These are phyloP conservation scores for Fonsecaea multimorphosa DNA, from an alignment of 2,329 filamentous ascomycete genomes.

Conservation along the genomic window DNA sequence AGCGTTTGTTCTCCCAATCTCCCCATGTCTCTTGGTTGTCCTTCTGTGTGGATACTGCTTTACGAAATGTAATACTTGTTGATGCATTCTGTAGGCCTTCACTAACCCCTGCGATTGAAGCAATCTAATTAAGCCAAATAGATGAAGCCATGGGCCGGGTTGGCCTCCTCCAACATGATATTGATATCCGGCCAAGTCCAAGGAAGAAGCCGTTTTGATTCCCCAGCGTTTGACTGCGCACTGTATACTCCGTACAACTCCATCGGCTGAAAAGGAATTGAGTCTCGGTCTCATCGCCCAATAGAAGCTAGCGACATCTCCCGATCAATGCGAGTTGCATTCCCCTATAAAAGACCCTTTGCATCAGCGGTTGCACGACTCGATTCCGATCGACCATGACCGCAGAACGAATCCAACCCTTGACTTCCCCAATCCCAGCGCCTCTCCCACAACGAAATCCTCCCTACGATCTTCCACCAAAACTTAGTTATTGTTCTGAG, in stretches of 20 bases:
- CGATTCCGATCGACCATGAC: background rate
- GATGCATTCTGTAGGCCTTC: background rate
- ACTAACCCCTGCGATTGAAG: no score
- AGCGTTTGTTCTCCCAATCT: no score
- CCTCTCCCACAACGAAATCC: background rate
- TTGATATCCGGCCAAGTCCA: background rate
- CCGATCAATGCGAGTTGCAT: background rate
- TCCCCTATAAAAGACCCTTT: background rate
- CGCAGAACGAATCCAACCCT: background rate
- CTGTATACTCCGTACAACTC: background rate
- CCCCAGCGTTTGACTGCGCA: background rate
- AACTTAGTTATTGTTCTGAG: conserved; percentile 82
- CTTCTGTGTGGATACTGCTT: no score
- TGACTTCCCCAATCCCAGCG: background rate
- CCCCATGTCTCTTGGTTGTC: no score
- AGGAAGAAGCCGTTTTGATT: background rate
- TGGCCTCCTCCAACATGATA: background rate
- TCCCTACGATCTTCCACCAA: background rate
- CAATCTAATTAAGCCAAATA: background rate
- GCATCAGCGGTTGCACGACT: background rate
- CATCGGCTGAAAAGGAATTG: background rate
- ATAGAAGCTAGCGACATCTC: background rate
- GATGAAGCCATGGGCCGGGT: background rate
- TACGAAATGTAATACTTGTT: no score
- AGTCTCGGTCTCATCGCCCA: background rate